These are phyloP conservation scores for Prinsepia uniflora DNA, from an alignment of 306 rosid genomes.

Conservation along the genomic window DNA sequence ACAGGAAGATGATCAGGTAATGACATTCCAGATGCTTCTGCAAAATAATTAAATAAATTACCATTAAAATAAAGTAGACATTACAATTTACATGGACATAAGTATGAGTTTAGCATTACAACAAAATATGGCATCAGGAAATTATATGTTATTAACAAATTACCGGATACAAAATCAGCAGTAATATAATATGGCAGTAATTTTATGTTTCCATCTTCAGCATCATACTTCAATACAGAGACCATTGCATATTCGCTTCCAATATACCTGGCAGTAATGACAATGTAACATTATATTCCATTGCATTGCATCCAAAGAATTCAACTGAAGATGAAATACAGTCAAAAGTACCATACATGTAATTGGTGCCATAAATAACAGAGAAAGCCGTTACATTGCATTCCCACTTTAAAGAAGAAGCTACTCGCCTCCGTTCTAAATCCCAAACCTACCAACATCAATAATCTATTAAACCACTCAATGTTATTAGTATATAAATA, in stretches of 20 bases:
- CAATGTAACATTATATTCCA: constrained; percentile 22
- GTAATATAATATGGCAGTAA: constrained; percentile 75
- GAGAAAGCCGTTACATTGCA: constrained; percentile 87
- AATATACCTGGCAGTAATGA: constrained; percentile 58
- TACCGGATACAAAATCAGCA: constrained; percentile 68
- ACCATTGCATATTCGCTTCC: constrained; percentile 83
- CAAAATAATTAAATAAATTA: constrained; percentile 28
- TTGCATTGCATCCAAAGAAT: constrained; percentile 8
- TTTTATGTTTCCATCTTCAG: constrained; percentile 46
- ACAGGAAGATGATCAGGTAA: constrained; percentile 69
- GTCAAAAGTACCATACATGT: constrained; percentile 58
- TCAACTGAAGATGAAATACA: constrained; percentile 19
- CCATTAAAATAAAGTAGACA: background rate
- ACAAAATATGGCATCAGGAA: constrained; percentile 20
- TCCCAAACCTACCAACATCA: constrained; percentile 86
- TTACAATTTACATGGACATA: background rate
- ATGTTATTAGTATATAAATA: constrained; percentile 15
- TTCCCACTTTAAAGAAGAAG: constrained; percentile 75
- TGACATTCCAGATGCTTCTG: constrained; percentile 70
- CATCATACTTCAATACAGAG: constrained; percentile 53
- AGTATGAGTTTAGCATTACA: background rate
- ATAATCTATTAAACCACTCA: constrained; percentile 36
- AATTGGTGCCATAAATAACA: constrained; percentile 68
- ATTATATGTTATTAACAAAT: constrained; percentile 17
- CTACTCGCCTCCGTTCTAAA: constrained; percentile 64